Evolutionary conservation across 2,329 filamentous ascomycete species (phyloP), one percentile per base, ranked within the genome.

Genomic region (Neonectria hederae): DNA sequence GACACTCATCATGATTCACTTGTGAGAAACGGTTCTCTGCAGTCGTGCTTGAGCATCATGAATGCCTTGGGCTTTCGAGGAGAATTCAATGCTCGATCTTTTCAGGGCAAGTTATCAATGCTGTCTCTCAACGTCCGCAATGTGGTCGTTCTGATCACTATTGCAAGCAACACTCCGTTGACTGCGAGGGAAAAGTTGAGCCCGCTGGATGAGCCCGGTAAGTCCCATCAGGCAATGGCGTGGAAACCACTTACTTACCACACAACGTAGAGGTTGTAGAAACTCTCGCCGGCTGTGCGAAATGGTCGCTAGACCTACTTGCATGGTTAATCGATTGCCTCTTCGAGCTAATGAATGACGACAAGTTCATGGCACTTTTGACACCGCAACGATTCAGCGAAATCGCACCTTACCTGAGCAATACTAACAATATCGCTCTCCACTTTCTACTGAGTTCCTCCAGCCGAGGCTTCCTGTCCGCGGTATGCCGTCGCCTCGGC

Each of bases 1-100:
- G 92, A 97, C 65, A 82, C 87, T 2, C 86, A 88, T 48, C 87
- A 91, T 70, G 90, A 95, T 75, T 84, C 89, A 63, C 82, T 97
- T 35, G 86, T 96, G 67, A 84, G 90, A 64, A 94, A 96, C 72
- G 83, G 84, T 3, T 84, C 89, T 38, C 85, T 97, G 49, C 91
- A 93, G 65, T 85, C 92, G 60, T 92, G 89, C 61, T 83, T 97
- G 13, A 92, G 92, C 72, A 87, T 96, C 28, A 89, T 97, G 74
- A 90, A 92, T 62, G 89, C 92, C 56, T 81, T 97, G 10, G 92
- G 92, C 4, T 94, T 92, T 75, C 85, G 84, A 46, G 90, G 89
- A 14, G 87, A 90, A 69, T 83, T 84, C 62, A 81, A 84, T 38
- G 80, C 85, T 8, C 88, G 92, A 21, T 86, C 83, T 4, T 87